Conservation (phyloP, 106 monocot genomes). For the Gastrodia elata region DNA sequence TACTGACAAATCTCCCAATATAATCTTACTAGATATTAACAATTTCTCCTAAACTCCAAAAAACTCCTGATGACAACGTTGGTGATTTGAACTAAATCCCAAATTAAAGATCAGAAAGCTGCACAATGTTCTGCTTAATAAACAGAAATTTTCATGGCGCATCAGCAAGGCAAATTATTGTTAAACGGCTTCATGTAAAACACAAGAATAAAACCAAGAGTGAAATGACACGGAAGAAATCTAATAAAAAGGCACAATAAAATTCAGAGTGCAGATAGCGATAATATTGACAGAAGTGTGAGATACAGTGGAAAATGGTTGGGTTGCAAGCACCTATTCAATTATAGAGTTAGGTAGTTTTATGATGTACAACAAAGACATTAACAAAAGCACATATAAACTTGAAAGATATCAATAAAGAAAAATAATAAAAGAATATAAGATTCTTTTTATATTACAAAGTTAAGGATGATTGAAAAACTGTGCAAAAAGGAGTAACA, state of each 20-base stretch:
- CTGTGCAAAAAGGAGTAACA: background rate
- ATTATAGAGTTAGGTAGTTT: background rate
- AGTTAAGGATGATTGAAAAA: background rate
- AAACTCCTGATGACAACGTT: background rate
- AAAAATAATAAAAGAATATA: background rate
- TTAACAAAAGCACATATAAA: background rate
- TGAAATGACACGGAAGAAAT: background rate
- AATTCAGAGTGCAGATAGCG: background rate
- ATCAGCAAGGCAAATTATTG: background rate
- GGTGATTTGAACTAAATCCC: background rate
- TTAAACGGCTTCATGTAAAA: background rate
- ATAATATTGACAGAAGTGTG: background rate
- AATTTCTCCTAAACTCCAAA: background rate
- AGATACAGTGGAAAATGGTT: background rate
- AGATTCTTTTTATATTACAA: no score
- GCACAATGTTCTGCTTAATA: background rate
- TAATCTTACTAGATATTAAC: background rate
- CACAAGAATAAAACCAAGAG: background rate
- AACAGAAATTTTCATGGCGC: background rate
- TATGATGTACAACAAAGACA: background rate
- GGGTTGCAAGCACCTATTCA: no score
- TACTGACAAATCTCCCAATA: background rate
- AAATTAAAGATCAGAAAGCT: background rate
- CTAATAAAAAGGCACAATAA: background rate
- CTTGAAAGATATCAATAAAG: background rate